Conservation (phyloP, 1,284 basidiomycete species). For the Cryptococcus sp. region DNA sequence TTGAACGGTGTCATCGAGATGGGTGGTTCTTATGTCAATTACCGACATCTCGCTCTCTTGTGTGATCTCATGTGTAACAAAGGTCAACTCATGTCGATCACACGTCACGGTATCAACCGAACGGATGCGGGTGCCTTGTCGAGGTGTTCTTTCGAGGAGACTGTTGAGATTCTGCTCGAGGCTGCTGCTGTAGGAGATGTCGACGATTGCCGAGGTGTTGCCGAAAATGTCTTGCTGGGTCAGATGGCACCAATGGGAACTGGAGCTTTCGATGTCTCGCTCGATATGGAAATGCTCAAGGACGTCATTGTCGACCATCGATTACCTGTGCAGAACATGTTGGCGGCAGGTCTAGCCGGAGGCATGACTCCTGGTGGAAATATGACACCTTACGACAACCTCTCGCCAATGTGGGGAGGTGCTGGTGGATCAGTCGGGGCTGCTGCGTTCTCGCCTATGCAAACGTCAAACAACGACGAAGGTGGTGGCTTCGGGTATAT, state of each 20-base stretch:
- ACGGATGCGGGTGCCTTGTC: conserved; percentile 95
- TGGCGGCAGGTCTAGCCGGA: conserved; percentile 71
- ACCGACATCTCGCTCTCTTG: conserved; percentile 89
- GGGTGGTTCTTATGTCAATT: conserved; percentile 99
- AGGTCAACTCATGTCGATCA: conserved; percentile 95
- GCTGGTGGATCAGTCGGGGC: conserved; percentile 70
- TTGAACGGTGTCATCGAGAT: conserved; percentile 93
- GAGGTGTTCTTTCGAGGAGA: conserved; percentile 99
- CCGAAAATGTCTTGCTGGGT: conserved; percentile 97
- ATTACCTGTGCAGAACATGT: conserved; percentile 76
- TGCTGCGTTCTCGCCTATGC: conserved; percentile 91
- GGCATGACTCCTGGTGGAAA: conserved; percentile 79
- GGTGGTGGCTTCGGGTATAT: conserved; percentile 67
- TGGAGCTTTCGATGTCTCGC: conserved; percentile 88
- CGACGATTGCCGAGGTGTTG: conserved; percentile 96
- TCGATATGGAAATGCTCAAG: conserved; percentile 98
- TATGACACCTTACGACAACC: conserved; percentile 92
- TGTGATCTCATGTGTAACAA: conserved; percentile 99
- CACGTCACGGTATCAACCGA: conserved; percentile 98
- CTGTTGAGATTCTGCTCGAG: conserved; percentile 98
- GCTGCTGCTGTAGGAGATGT: conserved; percentile 96
- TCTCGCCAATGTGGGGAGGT: conserved; percentile 58
- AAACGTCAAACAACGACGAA: conserved; percentile 75
- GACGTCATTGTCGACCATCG: conserved; percentile 97
- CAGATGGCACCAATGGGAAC: conserved; percentile 99